Conservation (phyloP, 2,329 filamentous ascomycete genomes). For the Nemania sp. region DNA sequence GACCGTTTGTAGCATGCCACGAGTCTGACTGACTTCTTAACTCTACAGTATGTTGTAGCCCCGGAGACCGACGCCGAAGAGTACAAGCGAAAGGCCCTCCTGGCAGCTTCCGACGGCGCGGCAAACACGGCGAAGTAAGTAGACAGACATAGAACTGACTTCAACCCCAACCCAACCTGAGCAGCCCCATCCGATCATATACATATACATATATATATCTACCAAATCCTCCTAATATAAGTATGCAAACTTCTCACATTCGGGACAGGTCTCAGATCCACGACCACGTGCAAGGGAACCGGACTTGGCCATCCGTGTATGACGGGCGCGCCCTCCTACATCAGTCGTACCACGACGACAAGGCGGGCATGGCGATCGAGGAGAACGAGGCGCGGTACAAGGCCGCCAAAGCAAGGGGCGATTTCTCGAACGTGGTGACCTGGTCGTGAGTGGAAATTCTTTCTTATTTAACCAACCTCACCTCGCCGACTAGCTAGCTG, state of each 20-base stretch:
- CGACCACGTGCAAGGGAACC: constrained; percentile 39
- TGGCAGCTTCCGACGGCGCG: constrained; percentile 42
- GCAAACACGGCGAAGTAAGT: constrained; percentile 44
- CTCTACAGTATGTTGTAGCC: constrained; percentile 42
- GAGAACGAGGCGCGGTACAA: constrained; percentile 37
- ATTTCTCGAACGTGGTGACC: constrained; percentile 38
- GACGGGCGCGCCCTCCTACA: constrained; percentile 41
- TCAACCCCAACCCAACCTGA: background rate
- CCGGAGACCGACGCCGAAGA: constrained; percentile 42
- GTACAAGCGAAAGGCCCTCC: constrained; percentile 40
- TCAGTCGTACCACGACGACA: constrained; percentile 34
- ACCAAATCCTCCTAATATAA: no score
- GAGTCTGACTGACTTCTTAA: constrained; percentile 14
- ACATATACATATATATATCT: no score
- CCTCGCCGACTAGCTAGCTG: background rate
- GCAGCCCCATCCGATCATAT: no score
- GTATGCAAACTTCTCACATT: background rate
- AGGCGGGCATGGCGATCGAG: constrained; percentile 34
- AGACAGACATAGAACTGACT: no score
- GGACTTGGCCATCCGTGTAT: constrained; percentile 38
- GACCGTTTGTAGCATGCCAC: background rate
- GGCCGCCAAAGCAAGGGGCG: constrained; percentile 32
- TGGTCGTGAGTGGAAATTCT: constrained; percentile 43
- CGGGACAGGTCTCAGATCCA: constrained; percentile 38
- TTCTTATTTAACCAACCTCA: background rate